These are phyloP conservation scores for Bruguiera gymnorhiza DNA, from an alignment of 345 rosid genomes.

Conservation along the genomic window DNA sequence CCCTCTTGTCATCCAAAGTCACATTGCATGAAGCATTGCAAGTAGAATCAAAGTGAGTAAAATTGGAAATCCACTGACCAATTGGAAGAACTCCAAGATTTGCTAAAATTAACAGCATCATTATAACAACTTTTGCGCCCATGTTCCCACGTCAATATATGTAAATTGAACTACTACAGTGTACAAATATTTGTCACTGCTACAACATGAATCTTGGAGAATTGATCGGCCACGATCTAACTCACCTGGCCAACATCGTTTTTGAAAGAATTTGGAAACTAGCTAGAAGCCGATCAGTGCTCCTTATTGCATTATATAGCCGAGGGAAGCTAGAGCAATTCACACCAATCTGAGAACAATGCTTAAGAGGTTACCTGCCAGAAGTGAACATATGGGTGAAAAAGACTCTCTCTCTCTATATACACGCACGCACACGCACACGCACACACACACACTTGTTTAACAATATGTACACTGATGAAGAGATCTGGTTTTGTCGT, in stretches of 20 bases:
- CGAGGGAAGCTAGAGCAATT: too few species aligned
- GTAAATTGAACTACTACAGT: neutral
- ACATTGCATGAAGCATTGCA: constrained; percentile 20
- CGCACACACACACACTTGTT: too few species aligned
- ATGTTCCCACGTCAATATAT: neutral
- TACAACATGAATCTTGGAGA: neutral
- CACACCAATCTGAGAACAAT: too few species aligned
- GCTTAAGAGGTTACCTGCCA: too few species aligned
- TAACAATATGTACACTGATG: neutral
- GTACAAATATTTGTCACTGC: neutral
- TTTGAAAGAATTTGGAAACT: too few species aligned
- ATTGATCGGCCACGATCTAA: neutral
- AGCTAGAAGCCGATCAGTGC: too few species aligned
- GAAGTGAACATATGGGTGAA: too few species aligned
- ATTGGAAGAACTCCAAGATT: constrained; percentile 11
- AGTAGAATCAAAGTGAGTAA: constrained; percentile 10
- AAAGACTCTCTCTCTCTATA: too few species aligned
- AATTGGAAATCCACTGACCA: constrained; percentile 3
- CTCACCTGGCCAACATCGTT: too few species aligned
- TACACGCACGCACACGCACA: too few species aligned
- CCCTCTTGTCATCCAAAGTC: constrained; percentile 40
- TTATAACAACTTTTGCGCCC: constrained; percentile 8
- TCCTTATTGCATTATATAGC: too few species aligned
- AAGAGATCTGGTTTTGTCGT: neutral
- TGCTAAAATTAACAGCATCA: constrained; percentile 21